Evolutionary conservation across 2,329 filamentous ascomycete species (phyloP).

Genomic region (Periconia macrospinosa): DNA sequence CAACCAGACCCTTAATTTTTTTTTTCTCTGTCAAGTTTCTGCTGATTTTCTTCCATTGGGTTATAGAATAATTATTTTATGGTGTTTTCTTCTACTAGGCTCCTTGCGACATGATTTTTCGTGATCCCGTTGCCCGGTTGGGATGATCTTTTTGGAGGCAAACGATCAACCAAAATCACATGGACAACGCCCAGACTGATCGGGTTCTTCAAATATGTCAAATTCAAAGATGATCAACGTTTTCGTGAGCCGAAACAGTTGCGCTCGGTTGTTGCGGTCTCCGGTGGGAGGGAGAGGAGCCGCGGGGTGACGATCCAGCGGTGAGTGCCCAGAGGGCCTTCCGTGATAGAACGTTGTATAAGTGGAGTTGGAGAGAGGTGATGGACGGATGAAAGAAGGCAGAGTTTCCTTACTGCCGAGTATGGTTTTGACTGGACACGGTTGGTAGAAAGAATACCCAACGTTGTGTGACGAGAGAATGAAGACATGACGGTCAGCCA

Average conservation of each 20-base stretch:
- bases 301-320: constrained; percentile 12
- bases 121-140: background rate
- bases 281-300: constrained; percentile 25
- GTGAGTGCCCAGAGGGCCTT: background rate
- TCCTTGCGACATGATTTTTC: background rate
- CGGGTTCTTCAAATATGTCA: constrained; percentile 18
- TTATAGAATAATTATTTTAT: constrained; percentile 10
- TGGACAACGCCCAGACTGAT: constrained; percentile 29
- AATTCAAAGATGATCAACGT: constrained; percentile 35
- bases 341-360: background rate
- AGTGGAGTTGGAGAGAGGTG: background rate
- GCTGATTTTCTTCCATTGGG: constrained; percentile 2
- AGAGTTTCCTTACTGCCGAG: background rate
- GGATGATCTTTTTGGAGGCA: background rate
- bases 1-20: constrained; percentile 24
- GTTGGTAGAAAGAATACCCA: constrained; percentile 1
- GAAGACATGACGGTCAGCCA: background rate
- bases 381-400: constrained; percentile 1
- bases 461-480: background rate
- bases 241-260: constrained; percentile 27
- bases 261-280: constrained; percentile 21
- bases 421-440: constrained; percentile 7
- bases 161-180: background rate
- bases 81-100: constrained; percentile 23
- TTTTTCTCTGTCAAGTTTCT: background rate